Percentiles rank a stretch among this genome's conserved stretches.
These are phyloP conservation scores for Taiozyma sp. DNA, from an alignment of 1,139 yeast genomes.

Conservation along the genomic window DNA sequence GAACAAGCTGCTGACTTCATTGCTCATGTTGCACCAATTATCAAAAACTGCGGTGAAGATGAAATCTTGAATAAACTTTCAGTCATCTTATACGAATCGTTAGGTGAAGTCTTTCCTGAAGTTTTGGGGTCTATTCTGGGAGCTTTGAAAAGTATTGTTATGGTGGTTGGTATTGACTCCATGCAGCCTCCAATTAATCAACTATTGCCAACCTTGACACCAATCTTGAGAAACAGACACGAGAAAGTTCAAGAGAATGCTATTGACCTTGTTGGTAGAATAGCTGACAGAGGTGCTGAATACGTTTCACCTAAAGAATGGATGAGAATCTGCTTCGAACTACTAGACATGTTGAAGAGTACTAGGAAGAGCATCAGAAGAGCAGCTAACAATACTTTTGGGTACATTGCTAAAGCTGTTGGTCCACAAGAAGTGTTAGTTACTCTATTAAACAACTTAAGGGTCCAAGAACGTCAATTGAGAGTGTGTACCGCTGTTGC, in stretches of 20 bases:
- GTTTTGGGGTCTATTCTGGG: slow-evolving; percentile 81
- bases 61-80: slow-evolving; percentile 62
- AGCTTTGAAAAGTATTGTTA: slow-evolving; percentile 55
- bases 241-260: slow-evolving; percentile 89
- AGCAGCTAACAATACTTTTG: slow-evolving; percentile 89
- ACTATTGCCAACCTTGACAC: slow-evolving; percentile 82
- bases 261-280: slow-evolving; percentile 72
- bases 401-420: slow-evolving; percentile 83
- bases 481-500: slow-evolving; percentile 99
- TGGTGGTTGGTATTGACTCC: slow-evolving; percentile 46
- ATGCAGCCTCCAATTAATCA: slow-evolving; percentile 85
- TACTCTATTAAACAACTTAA: slow-evolving; percentile 73
- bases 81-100: slow-evolving; percentile 76
- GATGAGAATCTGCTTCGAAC: slow-evolving; percentile 94
- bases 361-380: slow-evolving; percentile 73
- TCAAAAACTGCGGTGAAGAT: slow-evolving; percentile 62
- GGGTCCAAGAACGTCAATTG: slow-evolving; percentile 93
- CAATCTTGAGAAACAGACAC: slow-evolving; percentile 84
- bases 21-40: slow-evolving; percentile 58
- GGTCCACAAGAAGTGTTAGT: slow-evolving; percentile 96
- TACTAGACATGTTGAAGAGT: slow-evolving; percentile 84
- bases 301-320: slow-evolving; percentile 90
- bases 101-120: slow-evolving; percentile 94
- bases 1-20: slow-evolving; percentile 86
- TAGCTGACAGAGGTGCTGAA: slow-evolving; percentile 82